Base-by-base conservation (phyloP, 495 filamentous ascomycete species). In the Pseudevernia furfuracea region DNA sequence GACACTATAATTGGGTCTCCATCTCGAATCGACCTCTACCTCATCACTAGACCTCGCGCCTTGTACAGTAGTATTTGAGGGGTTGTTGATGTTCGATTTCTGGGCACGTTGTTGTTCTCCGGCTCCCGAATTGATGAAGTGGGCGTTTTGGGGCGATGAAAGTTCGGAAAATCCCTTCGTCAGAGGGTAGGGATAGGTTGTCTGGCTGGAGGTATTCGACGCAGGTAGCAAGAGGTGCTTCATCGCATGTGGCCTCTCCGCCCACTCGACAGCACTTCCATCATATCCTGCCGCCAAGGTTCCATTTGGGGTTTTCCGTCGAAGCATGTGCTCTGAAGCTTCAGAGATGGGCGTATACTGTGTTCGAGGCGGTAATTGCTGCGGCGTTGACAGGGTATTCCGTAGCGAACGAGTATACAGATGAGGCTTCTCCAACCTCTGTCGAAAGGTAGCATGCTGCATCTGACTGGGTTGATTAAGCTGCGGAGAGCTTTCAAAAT, bases 231-330 rank as follows among this genome's bases (percentile, higher is more conserved):
- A 78, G 72, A 97, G 89, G 72, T 97, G 92, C 74, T 97, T 98
- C 37, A 84, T 76, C 4, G 89, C 85, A 58, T 89, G 90, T 43
- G 90, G 90, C 55, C 89, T 89, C 25, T 85, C 84, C 6, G 82
- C 84, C 71, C 87, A 85, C 72, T 94, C 90, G 36, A 85, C 79
- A 3, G 87, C 84, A 10, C 89, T 90, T 15, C 90, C 93, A 82
- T 97, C 93, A 71, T 98, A 98, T 19, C 91, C 93, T 62, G 90
- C 92, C 60, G 91, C 89, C 61, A 98, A 82, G 25, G 92, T 96
- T 30, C 94, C 94, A 69, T 87, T 95, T 14, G 94, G 94, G 12
- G 94, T 97, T 72, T 98, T 98, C 57, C 94, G 85, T 66, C 94
- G 83, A 48, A 98, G 79, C 61, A 91, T 87, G 75, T 97, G 86